Base-by-base conservation (phyloP, 2,329 filamentous ascomycete species). In the Beauveria varroae region DNA sequence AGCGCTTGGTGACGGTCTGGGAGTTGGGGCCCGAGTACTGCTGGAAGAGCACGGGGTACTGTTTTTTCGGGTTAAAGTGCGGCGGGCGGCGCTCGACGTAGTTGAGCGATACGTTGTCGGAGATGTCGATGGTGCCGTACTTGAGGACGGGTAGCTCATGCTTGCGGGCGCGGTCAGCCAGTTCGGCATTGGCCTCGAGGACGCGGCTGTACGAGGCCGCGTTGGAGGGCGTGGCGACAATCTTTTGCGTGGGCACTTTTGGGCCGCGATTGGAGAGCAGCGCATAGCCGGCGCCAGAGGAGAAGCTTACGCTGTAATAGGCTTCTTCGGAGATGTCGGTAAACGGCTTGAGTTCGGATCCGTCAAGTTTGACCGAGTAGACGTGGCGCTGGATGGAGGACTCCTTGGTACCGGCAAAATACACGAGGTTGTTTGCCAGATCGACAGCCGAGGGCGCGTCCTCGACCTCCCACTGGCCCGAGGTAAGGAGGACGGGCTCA, bases 1-100 rank as follows among this genome's bases (percentile, higher is more conserved):
- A 99, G 61, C 75, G 82, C 71, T 93, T 93, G 68, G 84, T 81
- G 2, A 99, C 95, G 8, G 84, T 84, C 72, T 99, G 96, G 20
- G 92, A 97, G n/a, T 89, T 91, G 0, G 95, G 95, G 0, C 95
- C 95, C 26, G 91, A 93, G 77, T 99, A 99, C 63, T 97, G 87
- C 69, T 90, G 88, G 80, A 99, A 99, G 5, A 99, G 83, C 1
- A 99, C 92, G 0, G 95, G 95, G 68, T 99, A 98, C 70, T 89
- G 86, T 75, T 90, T 93, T 68, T 86, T 86, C 20, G 85, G 79
- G 72, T 92, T 84, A 71, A 98, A 99, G 74, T 96, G 89, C 1
- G 93, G 89, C 6, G 95, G 95, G 0, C 91, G 89, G 34, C 92
- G 88, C 74, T 99, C 95, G 16, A 98, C 78, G 67, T 84, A 86